Evolutionary conservation across 2,329 filamentous ascomycete species (phyloP).

Genomic region (Endocalyx cinctus): DNA sequence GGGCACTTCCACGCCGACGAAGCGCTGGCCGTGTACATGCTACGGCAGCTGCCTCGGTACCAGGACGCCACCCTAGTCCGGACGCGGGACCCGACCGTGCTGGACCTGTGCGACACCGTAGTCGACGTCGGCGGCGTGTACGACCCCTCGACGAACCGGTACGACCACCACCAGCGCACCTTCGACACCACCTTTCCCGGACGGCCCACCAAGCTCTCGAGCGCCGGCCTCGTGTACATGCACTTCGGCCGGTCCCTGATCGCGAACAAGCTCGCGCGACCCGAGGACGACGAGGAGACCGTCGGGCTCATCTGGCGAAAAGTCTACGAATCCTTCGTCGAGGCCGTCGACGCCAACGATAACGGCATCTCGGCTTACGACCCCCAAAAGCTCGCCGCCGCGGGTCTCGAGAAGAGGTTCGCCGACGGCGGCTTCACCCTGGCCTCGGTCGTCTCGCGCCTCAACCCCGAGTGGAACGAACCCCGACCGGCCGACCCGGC

Average conservation of each 20-base stretch:
- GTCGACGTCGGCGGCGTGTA: slow-evolving; percentile 98
- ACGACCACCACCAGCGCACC: slow-evolving; percentile 95
- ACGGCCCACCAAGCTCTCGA: slow-evolving; percentile 83
- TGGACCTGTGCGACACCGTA: slow-evolving; percentile 85
- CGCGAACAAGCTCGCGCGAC: slow-evolving; percentile 48
- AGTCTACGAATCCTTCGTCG: slow-evolving; percentile 88
- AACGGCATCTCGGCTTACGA: slow-evolving; percentile 89
- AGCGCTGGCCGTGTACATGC: slow-evolving; percentile 92
- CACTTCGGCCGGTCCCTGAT: slow-evolving; percentile 89
- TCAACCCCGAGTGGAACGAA: slow-evolving; percentile 81
- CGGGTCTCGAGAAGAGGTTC: slow-evolving; percentile 77
- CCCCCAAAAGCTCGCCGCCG: slow-evolving; percentile 59
- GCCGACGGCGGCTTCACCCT: slow-evolving; percentile 78
- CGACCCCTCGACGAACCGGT: slow-evolving; percentile 69
- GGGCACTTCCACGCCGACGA: slow-evolving; percentile 99
- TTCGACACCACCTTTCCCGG: slow-evolving; percentile 83
- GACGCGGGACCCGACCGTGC: slow-evolving; percentile 75
- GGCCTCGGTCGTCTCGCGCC: slow-evolving; percentile 73
- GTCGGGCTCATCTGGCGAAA: slow-evolving; percentile 78
- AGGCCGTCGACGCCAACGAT: slow-evolving; percentile 96
- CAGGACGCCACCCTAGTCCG: slow-evolving; percentile 69
- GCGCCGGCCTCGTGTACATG: slow-evolving; percentile 90
- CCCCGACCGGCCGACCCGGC: slow-evolving; percentile 45
- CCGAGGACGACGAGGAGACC: slow-evolving; percentile 59
- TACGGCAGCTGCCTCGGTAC: slow-evolving; percentile 84